Conservation (phyloP, 2,329 filamentous ascomycete genomes). For the Ophiosphaerella narmari region DNA sequence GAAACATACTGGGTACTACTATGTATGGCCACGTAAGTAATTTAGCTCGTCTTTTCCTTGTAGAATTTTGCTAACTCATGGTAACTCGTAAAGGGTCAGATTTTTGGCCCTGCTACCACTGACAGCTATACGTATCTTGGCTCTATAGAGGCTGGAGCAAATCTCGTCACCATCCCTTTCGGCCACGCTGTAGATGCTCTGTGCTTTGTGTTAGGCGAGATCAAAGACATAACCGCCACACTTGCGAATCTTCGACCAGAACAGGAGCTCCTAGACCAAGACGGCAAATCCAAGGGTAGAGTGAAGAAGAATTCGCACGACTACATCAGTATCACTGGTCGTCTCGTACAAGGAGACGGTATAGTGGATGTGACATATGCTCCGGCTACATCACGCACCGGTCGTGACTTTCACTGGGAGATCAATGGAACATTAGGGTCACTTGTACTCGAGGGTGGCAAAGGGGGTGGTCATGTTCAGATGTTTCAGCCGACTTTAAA, state of each 20-base stretch:
- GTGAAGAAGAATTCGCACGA: slow-evolving; percentile 36
- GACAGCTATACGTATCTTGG: slow-evolving; percentile 54
- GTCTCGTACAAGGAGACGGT: slow-evolving; percentile 27
- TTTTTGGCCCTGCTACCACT: slow-evolving; percentile 22
- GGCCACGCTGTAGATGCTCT: slow-evolving; percentile 41
- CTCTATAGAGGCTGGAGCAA: slow-evolving; percentile 52
- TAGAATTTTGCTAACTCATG: background rate
- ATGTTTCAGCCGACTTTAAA: slow-evolving; percentile 49
- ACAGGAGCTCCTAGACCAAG: slow-evolving; percentile 20
- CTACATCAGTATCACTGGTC: slow-evolving; percentile 28
- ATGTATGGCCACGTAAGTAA: slow-evolving; percentile 31
- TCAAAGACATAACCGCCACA: slow-evolving; percentile 30
- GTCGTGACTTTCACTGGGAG: slow-evolving; percentile 42
- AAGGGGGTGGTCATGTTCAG: slow-evolving; percentile 42
- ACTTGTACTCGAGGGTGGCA: slow-evolving; percentile 32
- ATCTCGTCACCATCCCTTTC: slow-evolving; percentile 49
- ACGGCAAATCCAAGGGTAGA: slow-evolving; percentile 21
- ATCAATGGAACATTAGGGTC: slow-evolving; percentile 46
- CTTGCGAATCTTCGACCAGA: slow-evolving; percentile 29
- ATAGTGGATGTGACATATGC: slow-evolving; percentile 31
- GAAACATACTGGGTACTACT: slow-evolving; percentile 46
- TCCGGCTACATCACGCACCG: slow-evolving; percentile 21
- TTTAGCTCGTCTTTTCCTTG: background rate
- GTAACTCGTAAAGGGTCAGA: slow-evolving; percentile 13
- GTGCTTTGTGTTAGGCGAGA: slow-evolving; percentile 36